Evolutionary conservation across 2,329 filamentous ascomycete species (phyloP).

Genomic region (Clathrospora elynae): DNA sequence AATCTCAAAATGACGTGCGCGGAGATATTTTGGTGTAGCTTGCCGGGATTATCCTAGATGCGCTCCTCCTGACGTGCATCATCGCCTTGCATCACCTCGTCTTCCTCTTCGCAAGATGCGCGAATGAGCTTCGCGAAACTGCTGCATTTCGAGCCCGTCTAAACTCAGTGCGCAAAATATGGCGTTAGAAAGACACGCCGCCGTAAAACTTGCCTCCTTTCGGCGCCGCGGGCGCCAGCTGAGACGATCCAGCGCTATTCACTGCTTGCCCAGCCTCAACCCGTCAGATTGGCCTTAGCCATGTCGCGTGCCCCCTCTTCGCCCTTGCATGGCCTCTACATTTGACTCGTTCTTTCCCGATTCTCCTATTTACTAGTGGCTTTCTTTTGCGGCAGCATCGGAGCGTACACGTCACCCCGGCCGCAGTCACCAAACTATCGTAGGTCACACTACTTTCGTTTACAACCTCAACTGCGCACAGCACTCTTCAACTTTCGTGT

Average conservation of each 20-base stretch:
- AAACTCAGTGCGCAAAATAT: too few relatives aligned
- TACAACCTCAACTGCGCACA: constrained; percentile 1
- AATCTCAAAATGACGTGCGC: constrained; percentile 28
- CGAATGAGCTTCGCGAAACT: background rate
- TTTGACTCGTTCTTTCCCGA: background rate
- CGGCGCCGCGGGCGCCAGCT: constrained; percentile 19
- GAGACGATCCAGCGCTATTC: constrained; percentile 15
- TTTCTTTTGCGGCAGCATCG: constrained; percentile 3
- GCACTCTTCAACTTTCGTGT: constrained; percentile 3
- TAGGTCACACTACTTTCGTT: background rate
- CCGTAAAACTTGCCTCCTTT: too few relatives aligned
- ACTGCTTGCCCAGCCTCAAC: constrained; percentile 23
- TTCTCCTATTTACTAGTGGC: constrained; percentile 3
- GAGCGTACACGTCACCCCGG: background rate
- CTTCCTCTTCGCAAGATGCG: background rate
- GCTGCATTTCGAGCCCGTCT: background rate
- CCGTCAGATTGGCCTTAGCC: constrained; percentile 21
- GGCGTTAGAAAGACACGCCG: too few relatives aligned
- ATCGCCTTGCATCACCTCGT: constrained; percentile 6
- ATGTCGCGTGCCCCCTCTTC: constrained; percentile 21
- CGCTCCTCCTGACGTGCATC: background rate
- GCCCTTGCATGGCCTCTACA: constrained; percentile 1
- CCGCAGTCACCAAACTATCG: background rate
- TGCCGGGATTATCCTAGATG: background rate
- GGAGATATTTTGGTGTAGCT: constrained; percentile 9